Evolutionary conservation across 2,329 filamentous ascomycete genomes (phyloP), one percentile per base, ranked within the genome.

Genomic region (Lecanosticta acicola): DNA sequence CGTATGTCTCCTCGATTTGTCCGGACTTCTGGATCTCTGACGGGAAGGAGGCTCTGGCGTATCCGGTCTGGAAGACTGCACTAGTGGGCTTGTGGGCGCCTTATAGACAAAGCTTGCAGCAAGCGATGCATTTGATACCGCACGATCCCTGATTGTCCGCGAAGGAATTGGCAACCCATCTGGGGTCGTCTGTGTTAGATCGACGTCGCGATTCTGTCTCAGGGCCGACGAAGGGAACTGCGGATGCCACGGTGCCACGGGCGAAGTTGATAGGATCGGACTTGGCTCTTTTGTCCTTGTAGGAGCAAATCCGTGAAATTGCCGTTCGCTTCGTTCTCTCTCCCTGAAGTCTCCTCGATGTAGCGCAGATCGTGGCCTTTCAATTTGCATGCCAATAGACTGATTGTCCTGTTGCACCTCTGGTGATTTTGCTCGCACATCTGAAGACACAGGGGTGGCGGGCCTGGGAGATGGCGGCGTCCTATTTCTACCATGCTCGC

Each of bases 31-130:
- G 2, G 69, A 70, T 14, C 55, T 51, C 35, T 64, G 63, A 40
- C 65, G 56, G 32, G 64, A 63, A 16, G 53, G 44, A 9, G 59
- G 61, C 41, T 64, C 61, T 3, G 61, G 61, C 20, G 57, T 63
- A 41, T 65, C 55, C 16, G 63, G 56, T 51, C 61, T 32, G 14
- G 60, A 59, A 36, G 59, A 51, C 48, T 96, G 83, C 1, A 94
- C 90, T 9, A 98, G 73, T 11, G 93, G 93, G 59, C 90, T 97
- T 2, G 93, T 97, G 0, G 93, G 91, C 2, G 87, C 80, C 67
- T 91, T 85, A 51, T 94, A 85, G 24, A 85, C 76, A 64, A 95
- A 96, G 57, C 81, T 89, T 1, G 83, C 85, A 0, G 85, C 84
- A 11, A 86, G 74, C 1, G 87, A 85, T 5, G 83, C 88, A 48